Base-by-base conservation (phyloP, 345 rosid genomes). In the Rhodamnia argentea region DNA sequence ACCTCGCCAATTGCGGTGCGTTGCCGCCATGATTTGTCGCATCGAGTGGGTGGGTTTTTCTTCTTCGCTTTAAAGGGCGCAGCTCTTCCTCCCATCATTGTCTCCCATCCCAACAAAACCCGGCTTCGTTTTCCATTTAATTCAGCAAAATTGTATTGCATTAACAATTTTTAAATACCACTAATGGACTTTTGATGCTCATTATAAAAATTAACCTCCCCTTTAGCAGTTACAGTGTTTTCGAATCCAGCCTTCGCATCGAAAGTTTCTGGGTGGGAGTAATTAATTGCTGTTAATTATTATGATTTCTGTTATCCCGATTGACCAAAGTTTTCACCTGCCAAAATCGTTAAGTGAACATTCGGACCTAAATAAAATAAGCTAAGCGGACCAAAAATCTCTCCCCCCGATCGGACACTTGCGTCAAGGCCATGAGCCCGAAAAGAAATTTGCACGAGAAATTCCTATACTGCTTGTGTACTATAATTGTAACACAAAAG, bases 341-440 rank as follows among this genome's bases (percentile, higher is more conserved):
- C 0, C 6, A 27, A 60, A 27, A 6, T 7, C 20, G 13, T 60
- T 1, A 13, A 2, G 22, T 29, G 75, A 14, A 29, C 5, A 29
- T 7, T 7, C 0, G 42, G 7, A 0, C 10, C 13, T 10, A 1
- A 15, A 62, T 0, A 1, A 4, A 2, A 4, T 14, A 29, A 27
- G 5, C 2, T 62, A 29, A 62, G 75, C 2, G 7, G 5, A 3
- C 4, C 22, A 1, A 8, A 62, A 15, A 3, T 62, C 2, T 6
- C 42, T 62, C 75, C 11, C 7, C 29, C 2, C 3, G 2, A 62
- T 29, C 0, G 1, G 27, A 51, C 4, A 14, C 14, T 11, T 3
- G 32, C 1, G 3, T 27, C 40, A 15, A 29, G 37, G 52, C 52
- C 3, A 51, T 50, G 1, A 0, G 22, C 24, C 44, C 1, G 5